phyloP scores from a whole-genome alignment of 345 rosid species.

The Noccaea caerulescens region DNA sequence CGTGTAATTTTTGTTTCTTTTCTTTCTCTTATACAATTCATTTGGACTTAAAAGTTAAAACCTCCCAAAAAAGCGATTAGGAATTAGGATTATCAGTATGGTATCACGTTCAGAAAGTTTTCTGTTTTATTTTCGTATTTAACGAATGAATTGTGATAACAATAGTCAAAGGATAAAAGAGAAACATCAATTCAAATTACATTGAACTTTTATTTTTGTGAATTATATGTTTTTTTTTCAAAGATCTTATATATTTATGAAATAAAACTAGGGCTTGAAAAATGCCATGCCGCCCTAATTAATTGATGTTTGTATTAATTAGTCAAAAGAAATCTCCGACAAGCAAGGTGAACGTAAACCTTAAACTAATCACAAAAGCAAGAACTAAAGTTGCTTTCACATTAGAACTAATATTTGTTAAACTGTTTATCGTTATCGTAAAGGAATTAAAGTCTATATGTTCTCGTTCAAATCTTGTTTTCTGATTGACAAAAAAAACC shows the following conservation, averaged over 20 bases:
- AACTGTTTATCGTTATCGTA: not conserved
- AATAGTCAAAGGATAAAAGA: not conserved
- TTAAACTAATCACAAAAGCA: conserved; percentile 42
- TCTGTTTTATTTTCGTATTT: not conserved
- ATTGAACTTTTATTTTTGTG: not conserved
- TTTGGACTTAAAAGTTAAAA: not conserved
- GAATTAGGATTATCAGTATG: conserved; percentile 11
- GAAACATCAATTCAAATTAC: not conserved
- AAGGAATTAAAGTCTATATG: conserved; percentile 24
- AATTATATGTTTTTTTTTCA: not conserved
- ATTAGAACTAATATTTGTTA: conserved; percentile 27
- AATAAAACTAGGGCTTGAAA: conserved; percentile 7
- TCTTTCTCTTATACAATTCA: not conserved
- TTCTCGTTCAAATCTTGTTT: not conserved
- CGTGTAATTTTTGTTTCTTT: conserved; percentile 19
- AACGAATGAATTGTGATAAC: no score
- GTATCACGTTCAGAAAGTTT: conserved; percentile 7
- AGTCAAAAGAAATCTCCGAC: conserved; percentile 45
- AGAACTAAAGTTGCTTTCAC: conserved; percentile 33
- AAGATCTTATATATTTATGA: not conserved
- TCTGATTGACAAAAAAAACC: not conserved
- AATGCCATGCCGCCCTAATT: conserved; percentile 24
- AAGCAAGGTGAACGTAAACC: conserved; percentile 45
- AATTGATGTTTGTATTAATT: conserved; percentile 16
- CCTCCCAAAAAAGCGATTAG: no score